These are phyloP conservation scores for Trichoderma guizhouense DNA, from an alignment of 2,329 filamentous ascomycete genomes.

Conservation along the genomic window DNA sequence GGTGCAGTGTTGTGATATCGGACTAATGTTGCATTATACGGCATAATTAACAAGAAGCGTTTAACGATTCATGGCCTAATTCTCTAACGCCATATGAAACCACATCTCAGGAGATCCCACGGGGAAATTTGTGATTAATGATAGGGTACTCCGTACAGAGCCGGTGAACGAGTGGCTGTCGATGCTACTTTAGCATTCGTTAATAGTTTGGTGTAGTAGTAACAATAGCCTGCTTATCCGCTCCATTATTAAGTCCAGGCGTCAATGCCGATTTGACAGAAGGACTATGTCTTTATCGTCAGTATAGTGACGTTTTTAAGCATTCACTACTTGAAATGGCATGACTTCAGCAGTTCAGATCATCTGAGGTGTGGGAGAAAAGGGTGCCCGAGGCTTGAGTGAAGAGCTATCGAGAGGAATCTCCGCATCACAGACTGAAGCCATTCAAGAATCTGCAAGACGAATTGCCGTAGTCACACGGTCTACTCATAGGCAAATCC, in stretches of 20 bases:
- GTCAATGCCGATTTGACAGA: not conserved
- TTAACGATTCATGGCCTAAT: not conserved
- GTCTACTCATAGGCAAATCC: not conserved
- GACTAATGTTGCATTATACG: not conserved
- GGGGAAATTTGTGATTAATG: not conserved
- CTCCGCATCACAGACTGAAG: not conserved
- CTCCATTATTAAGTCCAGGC: not conserved
- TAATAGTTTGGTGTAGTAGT: not conserved
- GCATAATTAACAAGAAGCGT: not conserved
- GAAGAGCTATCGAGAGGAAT: not conserved
- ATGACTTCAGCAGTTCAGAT: not conserved
- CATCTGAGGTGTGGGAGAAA: not conserved
- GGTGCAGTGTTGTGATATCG: not conserved
- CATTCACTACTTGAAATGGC: not conserved
- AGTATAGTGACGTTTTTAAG: not conserved
- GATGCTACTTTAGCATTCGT: slow-evolving; percentile 1
- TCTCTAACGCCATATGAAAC: not conserved
- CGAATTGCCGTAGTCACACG: not conserved
- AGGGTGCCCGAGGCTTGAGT: not conserved
- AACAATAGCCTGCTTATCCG: not conserved
- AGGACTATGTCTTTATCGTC: not conserved
- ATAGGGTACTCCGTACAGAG: not conserved
- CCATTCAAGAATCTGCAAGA: not conserved
- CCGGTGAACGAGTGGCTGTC: not conserved
- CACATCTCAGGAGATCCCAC: not conserved